A percentile compares a stretch with the other conserved stretches of the same genome.
phyloP scores from a whole-genome alignment of 331 rosid species.

The Dryas integrifolia region DNA sequence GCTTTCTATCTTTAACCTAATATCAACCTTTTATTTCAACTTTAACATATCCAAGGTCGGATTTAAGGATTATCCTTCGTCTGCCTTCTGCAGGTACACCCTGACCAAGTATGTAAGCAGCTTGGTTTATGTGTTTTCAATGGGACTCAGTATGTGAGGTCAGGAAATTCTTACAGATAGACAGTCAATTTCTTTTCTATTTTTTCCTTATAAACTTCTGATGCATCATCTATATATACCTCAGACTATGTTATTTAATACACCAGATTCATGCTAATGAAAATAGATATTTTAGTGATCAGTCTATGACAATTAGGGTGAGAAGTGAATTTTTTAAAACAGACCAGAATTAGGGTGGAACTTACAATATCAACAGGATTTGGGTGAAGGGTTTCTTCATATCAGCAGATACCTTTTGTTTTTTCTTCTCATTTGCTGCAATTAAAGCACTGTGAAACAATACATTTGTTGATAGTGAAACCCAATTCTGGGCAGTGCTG shows the following conservation, averaged over 20 bases:
- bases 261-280: not conserved
- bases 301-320: not conserved
- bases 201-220: no score
- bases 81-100: slow-evolving; percentile 48
- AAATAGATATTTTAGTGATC: not conserved
- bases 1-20: not conserved
- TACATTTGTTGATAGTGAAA: slow-evolving; percentile 11
- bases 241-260: no score
- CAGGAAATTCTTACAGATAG: slow-evolving; percentile 13
- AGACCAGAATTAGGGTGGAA: not conserved
- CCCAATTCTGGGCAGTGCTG: slow-evolving; percentile 38
- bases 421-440: not conserved
- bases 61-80: slow-evolving; percentile 16
- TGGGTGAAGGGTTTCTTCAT: not conserved
- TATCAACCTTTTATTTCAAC: not conserved
- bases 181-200: no score
- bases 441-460: slow-evolving; percentile 10
- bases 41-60: not conserved
- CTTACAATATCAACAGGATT: not conserved
- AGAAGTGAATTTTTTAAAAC: not conserved
- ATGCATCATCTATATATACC: no score
- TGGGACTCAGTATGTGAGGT: slow-evolving; percentile 46
- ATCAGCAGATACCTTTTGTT: not conserved
- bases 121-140: slow-evolving; percentile 53
- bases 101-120: slow-evolving; percentile 54